Evolutionary conservation across 495 filamentous ascomycete genomes (phyloP).

Genomic region (Pseudevernia furfuracea): DNA sequence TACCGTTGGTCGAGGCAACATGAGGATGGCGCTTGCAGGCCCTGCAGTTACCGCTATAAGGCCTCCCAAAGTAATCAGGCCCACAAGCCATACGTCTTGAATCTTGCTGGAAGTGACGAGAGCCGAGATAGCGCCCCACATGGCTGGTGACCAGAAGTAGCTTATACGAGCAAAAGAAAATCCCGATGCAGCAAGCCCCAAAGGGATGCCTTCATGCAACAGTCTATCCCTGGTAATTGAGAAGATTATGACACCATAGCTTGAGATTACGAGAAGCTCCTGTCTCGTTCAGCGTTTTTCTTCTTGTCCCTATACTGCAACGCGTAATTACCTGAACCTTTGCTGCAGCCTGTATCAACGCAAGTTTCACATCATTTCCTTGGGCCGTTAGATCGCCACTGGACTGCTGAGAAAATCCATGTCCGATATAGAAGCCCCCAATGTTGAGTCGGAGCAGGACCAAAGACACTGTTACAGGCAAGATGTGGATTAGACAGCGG

Average conservation of each 20-base stretch:
- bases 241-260: constrained; percentile 1
- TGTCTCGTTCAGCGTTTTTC: not conserved
- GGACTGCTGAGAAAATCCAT: not conserved
- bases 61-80: constrained; percentile 7
- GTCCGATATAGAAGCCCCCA: constrained; percentile 14
- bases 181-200: constrained; percentile 14
- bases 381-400: not conserved
- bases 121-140: constrained; percentile 7
- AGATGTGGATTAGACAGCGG: constrained; percentile 9
- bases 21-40: constrained; percentile 21
- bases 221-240: constrained; percentile 1
- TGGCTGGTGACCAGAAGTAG: constrained; percentile 18
- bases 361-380: constrained; percentile 9
- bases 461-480: constrained; percentile 13
- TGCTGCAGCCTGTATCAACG: constrained; percentile 19
- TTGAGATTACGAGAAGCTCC: constrained; percentile 19
- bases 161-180: constrained; percentile 10
- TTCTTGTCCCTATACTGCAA: not conserved
- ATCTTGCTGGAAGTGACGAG: not conserved
- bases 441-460: constrained; percentile 11
- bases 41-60: constrained; percentile 12
- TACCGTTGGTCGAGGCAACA: constrained; percentile 19
- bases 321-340: constrained; percentile 12
- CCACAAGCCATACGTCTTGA: not conserved
- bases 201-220: constrained; percentile 9